Conservation (phyloP, 306 rosid genomes). For the Ochetophila trinervis region DNA sequence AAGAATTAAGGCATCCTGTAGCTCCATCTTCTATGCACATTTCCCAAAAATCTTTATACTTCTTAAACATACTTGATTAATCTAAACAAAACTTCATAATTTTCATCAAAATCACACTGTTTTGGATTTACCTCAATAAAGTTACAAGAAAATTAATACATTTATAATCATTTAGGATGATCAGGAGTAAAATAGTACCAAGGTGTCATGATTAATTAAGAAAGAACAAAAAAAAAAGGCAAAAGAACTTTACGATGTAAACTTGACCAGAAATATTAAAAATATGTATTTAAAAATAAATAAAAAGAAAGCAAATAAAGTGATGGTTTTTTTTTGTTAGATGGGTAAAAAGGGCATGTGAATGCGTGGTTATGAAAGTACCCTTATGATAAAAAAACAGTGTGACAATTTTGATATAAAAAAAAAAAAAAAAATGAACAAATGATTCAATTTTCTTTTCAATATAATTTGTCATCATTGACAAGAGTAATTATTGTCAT, state of each 20-base stretch:
- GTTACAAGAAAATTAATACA: too few species aligned
- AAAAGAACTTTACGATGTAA: slow-evolving; percentile 5
- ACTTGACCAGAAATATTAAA: slow-evolving; percentile 15
- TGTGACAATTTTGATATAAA: slow-evolving; percentile 19
- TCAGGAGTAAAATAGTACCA: too few species aligned
- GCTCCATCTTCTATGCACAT: too few species aligned
- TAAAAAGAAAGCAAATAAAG: slow-evolving; percentile 30
- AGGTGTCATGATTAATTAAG: not conserved
- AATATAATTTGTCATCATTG: slow-evolving; percentile 46
- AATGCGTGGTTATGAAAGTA: slow-evolving; percentile 59
- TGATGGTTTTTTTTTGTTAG: slow-evolving; percentile 46
- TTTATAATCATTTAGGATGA: too few species aligned
- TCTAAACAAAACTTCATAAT: too few species aligned
- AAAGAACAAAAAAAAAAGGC: slow-evolving; percentile 4
- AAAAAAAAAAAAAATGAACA: slow-evolving; percentile 15
- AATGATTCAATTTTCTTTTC: slow-evolving; percentile 23
- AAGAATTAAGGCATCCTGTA: too few species aligned
- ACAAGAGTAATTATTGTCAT: slow-evolving; percentile 73
- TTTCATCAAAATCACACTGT: too few species aligned
- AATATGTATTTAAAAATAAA: slow-evolving; percentile 13
- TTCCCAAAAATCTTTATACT: too few species aligned
- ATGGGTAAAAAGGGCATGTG: slow-evolving; percentile 77
- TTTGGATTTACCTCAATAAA: too few species aligned
- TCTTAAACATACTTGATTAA: too few species aligned
- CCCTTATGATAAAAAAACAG: slow-evolving; percentile 40